Base-by-base conservation (phyloP, 768 basidiomycete species). In the Lentinula edodes region DNA sequence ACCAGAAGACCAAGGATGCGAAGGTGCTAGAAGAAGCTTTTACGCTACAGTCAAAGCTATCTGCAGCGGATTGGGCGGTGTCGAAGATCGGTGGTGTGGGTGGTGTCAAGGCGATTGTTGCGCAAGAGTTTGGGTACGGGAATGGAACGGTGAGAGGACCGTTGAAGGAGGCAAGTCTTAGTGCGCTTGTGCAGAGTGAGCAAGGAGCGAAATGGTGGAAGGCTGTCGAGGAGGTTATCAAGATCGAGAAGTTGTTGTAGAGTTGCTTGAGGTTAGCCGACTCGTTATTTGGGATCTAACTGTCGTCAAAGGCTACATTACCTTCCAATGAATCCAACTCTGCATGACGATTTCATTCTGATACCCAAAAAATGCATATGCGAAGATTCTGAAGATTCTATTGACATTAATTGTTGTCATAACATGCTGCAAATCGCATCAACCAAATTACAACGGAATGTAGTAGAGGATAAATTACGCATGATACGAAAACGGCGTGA, bases 41-140 rank as follows among this genome's bases (percentile, higher is more conserved):
- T 77, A 74, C 77, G 56, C 66, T 88, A 0, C 89, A 89, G 67
- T 82, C 77, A 1, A 73, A 83, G 62, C 73, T 90, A 32, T 83
- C 82, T 0, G 87, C 88, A 65, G 84, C 81, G 3, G 89, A 91
- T 68, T 87, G 84, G 81, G 85, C 86, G 15, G 71, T 78, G 23
- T 77, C 79, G 34, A 85, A 83, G 67, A 71, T 87, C 15, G 87
- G 89, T 13, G 87, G 87, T 1, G 85, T 90, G 48, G 81, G 82
- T 3, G 88, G 85, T 4, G 76, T 89, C 67, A 90, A 90, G 72
- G 79, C 83, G 2, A 72, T 89, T 43, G 76, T 88, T n/a, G 71
- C 80, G 35, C 79, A 78, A 67, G 76, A 84, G 63, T 90, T 88
- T 71, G 86, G 81, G 4, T 89, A 90, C 63, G 89, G 89, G 32